Evolutionary conservation across 2,329 filamentous ascomycete genomes (phyloP), one percentile per base, ranked within the genome.

Genomic region (Alternaria sp.): DNA sequence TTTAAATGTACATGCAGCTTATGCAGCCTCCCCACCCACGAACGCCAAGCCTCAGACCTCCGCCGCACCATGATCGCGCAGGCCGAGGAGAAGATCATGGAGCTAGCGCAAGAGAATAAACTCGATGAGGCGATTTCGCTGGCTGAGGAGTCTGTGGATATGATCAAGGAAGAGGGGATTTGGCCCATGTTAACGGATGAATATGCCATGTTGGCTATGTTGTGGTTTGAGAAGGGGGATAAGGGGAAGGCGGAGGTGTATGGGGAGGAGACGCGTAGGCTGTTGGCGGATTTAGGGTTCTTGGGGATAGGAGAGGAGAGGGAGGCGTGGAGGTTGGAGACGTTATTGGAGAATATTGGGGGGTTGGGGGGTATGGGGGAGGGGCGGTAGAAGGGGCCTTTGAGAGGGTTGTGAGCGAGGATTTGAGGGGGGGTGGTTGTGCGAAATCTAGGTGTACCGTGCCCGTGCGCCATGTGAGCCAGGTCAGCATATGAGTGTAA

Each of bases 1-100:
- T 72, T 72, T 61, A 63, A 39, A n/a, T 71, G 70, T 45, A 63
- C 60, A 24, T 72, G 67, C 53, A 14, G 39, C 14, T 60, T 72
- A 8, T 72, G 69, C 52, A 39, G 39, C 6, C 51, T 57, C 0
- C 44, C 63, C 0, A 0, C 40, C 2, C 8, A 24, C 34, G 50
- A 57, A 13, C 54, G 54, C 33, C 9, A 54, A 40, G 56, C 54
- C 7, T 67, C 65, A 1, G 69, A 71, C 46, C 37, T 59, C 3
- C 64, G 65, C n/a, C 64, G 69, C 44, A 42, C 17, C 2, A 44
- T 63, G 33, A 68, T 71, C 41, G 9, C 34, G 3, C 41, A 52
- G 2, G 24, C 51, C 4, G 61, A 63, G 36, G 21, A 29, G 1
- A 56, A 64, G 21, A 57, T 66, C 29, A 26, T 56, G 11, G 39